Evolutionary conservation across 768 basidiomycete species (phyloP).

Genomic region (Leccinum boreale): DNA sequence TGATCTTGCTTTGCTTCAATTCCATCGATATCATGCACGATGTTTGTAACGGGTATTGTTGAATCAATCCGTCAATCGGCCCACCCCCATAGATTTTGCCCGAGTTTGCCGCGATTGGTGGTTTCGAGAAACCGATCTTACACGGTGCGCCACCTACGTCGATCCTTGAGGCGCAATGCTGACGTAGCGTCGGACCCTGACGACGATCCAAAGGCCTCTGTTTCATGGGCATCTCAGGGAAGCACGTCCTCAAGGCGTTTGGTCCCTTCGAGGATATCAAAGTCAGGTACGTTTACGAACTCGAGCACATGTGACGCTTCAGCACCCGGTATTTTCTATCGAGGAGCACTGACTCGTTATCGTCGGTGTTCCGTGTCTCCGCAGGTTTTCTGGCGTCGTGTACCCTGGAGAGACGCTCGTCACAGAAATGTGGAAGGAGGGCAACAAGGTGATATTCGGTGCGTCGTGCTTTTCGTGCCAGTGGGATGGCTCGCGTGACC

Average conservation of each 20-base stretch:
- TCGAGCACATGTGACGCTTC: neutral
- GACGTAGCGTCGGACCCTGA: neutral
- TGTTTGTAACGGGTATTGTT: neutral
- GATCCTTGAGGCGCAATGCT: neutral
- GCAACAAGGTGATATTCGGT: slow-evolving; percentile 88
- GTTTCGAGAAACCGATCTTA: slow-evolving; percentile 87
- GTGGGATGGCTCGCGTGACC: neutral
- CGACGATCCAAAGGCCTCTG: slow-evolving; percentile 57
- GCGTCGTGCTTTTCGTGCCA: slow-evolving; percentile 33
- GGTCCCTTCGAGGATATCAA: slow-evolving; percentile 92
- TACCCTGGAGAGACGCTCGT: slow-evolving; percentile 94
- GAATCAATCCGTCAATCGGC: slow-evolving; percentile 3
- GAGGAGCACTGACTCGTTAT: neutral
- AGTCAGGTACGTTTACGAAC: slow-evolving; percentile 59
- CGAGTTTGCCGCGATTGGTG: slow-evolving; percentile 91
- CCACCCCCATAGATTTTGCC: slow-evolving; percentile 66
- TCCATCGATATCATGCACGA: neutral
- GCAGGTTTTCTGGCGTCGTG: slow-evolving; percentile 83
- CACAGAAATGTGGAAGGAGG: slow-evolving; percentile 99
- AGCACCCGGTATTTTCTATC: neutral
- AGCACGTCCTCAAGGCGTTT: slow-evolving; percentile 86
- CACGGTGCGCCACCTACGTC: slow-evolving; percentile 45
- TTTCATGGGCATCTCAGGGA: slow-evolving; percentile 88
- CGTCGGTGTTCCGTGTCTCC: neutral
- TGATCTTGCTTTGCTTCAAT: neutral